Conservation (phyloP, 2,329 filamentous ascomycete species). For the Talaromyces sp. region DNA sequence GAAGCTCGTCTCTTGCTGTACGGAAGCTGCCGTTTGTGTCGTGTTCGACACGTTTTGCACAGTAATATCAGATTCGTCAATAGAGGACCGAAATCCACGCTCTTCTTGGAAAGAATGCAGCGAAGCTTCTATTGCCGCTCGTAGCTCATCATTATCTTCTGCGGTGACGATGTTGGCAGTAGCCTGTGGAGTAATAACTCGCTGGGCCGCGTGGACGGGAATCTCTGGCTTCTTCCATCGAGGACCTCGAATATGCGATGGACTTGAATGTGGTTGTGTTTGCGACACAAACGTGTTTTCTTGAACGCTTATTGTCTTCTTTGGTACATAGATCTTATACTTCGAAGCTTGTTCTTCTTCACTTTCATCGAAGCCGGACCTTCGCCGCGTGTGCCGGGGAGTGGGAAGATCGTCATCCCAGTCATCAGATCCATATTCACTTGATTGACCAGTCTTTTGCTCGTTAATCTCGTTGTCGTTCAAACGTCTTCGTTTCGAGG, state of each 20-base stretch:
- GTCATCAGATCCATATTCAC: slow-evolving; percentile 9
- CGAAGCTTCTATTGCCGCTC: slow-evolving; percentile 40
- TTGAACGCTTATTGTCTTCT: slow-evolving; percentile 33
- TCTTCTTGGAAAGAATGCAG: slow-evolving; percentile 37
- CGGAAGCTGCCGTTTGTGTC: slow-evolving; percentile 2
- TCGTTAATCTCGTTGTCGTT: background rate
- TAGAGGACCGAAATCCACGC: background rate
- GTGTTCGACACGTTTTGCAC: background rate
- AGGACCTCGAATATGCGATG: slow-evolving; percentile 50
- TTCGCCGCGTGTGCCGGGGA: slow-evolving; percentile 18
- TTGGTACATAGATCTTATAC: slow-evolving; percentile 42
- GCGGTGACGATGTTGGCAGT: background rate
- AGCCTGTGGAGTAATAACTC: slow-evolving; percentile 2
- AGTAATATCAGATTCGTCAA: background rate
- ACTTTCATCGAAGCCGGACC: slow-evolving; percentile 23
- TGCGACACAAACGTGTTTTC: slow-evolving; percentile 48
- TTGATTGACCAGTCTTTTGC: background rate
- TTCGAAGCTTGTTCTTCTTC: slow-evolving; percentile 28
- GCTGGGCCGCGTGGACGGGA: slow-evolving; percentile 17
- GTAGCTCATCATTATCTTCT: slow-evolving; percentile 21
- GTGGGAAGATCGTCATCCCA: slow-evolving; percentile 22
- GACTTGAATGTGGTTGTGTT: slow-evolving; percentile 48
- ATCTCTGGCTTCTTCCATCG: slow-evolving; percentile 47
- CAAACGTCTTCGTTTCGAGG: slow-evolving; percentile 34
- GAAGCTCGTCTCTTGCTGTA: slow-evolving; percentile 23